Percentiles rank a stretch among this genome's conserved stretches.
phyloP scores from a whole-genome alignment of 2,329 filamentous ascomycete species.

The Microdochium paspali region DNA sequence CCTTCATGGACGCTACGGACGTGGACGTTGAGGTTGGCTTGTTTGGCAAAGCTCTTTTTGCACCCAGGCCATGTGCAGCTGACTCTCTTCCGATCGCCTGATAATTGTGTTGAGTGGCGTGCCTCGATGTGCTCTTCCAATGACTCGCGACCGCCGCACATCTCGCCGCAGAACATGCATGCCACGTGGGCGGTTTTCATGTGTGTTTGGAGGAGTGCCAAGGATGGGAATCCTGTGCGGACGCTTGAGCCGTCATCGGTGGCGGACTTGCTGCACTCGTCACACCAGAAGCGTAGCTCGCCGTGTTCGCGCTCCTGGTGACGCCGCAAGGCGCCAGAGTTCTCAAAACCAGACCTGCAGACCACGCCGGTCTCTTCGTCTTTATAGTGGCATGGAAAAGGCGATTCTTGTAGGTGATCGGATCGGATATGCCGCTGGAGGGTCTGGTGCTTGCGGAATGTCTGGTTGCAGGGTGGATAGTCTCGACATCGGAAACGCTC shows the following conservation, averaged over 20 bases:
- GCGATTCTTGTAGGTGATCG: conserved; percentile 62
- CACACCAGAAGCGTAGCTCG: conserved; percentile 64
- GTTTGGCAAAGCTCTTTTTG: conserved; percentile 68
- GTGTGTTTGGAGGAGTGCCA: conserved; percentile 63
- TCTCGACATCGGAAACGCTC: conserved; percentile 68
- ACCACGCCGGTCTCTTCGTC: conserved; percentile 10
- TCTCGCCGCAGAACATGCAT: conserved; percentile 66
- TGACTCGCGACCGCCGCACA: conserved; percentile 56
- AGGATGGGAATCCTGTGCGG: conserved; percentile 59
- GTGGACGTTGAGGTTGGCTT: conserved; percentile 75
- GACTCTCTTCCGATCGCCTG: conserved; percentile 53
- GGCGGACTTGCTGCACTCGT: conserved; percentile 49
- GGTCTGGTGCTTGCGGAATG: conserved; percentile 81
- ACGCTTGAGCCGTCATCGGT: conserved; percentile 27
- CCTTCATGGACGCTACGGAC: conserved; percentile 70
- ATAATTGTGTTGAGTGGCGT: conserved; percentile 54
- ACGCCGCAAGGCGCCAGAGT: conserved; percentile 57
- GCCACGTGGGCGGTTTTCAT: conserved; percentile 62
- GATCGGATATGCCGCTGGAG: conserved; percentile 73
- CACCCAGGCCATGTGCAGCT: conserved; percentile 61
- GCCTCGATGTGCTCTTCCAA: conserved; percentile 72
- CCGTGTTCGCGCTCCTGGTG: conserved; percentile 66
- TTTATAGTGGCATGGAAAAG: conserved; percentile 58
- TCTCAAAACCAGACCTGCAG: conserved; percentile 67
- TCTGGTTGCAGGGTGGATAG: conserved; percentile 60